Base-by-base conservation (phyloP, 2,329 filamentous ascomycete species). In the Fusarium neocosmosporiellum region DNA sequence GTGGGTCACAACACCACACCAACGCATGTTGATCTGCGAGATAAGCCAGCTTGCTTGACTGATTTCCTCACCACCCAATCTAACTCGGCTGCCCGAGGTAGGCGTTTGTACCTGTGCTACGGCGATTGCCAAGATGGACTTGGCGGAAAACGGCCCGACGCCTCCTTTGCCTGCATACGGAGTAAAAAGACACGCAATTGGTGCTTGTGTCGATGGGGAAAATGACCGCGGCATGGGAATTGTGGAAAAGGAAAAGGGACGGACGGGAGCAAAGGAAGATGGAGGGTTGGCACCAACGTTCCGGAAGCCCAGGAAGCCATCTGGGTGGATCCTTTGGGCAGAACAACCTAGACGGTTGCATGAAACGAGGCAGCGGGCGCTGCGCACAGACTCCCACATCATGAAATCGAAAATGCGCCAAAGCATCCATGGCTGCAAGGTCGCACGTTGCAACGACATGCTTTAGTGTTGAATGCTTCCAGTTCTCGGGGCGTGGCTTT, bases 371-470 rank as follows among this genome's bases (percentile, higher is more conserved):
- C 24, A 64, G 65, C 66, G 61, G 67, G 71, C 71, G 65, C 57
- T 43, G 50, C 60, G 71, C 69, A 75, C 71, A 70, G 72, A 73
- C 72, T 72, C 69, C 63, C 66, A 70, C 72, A 73, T 61, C 33
- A 70, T 67, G 59, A 65, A 61, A 46, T 41, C 29, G 48, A 33
- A 63, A 31, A 54, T n/a, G 33, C 27, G 48, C 63, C 60, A 63
- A 54, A 65, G 46, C 63, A n/a, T 66, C 33, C 33, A 63, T 41
- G n/a, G 54, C 64, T 46, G 69, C 64, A 64, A 63, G 54, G 70
- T 66, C 61, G 63, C 68, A 73, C 67, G 70, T 73, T 74, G 65
- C 59, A 69, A 60, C 59, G 50, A 59, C 27, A 33, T 66, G 65
- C 72, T 63, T 59, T 77, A 76, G 75, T 66, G 67, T 67, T 69